Evolutionary conservation across 2,329 filamentous ascomycete species (phyloP).

Genomic region (Pleurostoma richardsiae): DNA sequence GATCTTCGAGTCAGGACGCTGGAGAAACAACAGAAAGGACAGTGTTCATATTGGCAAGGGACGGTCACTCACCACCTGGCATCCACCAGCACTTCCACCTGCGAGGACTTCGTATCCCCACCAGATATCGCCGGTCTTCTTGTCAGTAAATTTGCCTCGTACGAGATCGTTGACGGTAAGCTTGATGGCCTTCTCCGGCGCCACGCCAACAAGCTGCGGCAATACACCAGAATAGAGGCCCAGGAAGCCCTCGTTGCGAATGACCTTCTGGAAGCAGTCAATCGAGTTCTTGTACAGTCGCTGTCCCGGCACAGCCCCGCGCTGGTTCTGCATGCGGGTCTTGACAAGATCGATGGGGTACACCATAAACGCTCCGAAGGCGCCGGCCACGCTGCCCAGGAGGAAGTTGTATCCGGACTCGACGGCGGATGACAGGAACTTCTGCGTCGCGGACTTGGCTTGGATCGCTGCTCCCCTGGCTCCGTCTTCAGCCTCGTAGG

Average conservation of each 20-base stretch:
- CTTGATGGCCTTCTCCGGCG: conserved; percentile 99
- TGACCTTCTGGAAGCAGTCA: conserved; percentile 90
- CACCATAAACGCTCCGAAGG: conserved; percentile 98
- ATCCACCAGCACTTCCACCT: conserved; percentile 84
- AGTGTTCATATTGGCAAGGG: too few species aligned
- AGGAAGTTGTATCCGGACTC: conserved; percentile 87
- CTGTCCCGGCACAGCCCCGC: conserved; percentile 75
- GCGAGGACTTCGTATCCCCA: conserved; percentile 72
- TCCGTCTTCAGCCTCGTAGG: conserved; percentile 38
- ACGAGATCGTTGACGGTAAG: conserved; percentile 96
- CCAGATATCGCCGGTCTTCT: conserved; percentile 68
- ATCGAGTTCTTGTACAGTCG: conserved; percentile 94
- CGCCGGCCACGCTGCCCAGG: conserved; percentile 84
- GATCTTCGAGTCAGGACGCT: conserved; percentile 4
- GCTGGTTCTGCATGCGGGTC: conserved; percentile 97
- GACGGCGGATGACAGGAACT: conserved; percentile 58
- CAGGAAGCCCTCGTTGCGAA: conserved; percentile 83
- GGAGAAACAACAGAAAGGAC: conserved; percentile 1
- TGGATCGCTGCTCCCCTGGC: conserved; percentile 27
- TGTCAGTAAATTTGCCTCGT: conserved; percentile 68
- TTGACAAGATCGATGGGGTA: conserved; percentile 99
- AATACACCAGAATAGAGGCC: conserved; percentile 93
- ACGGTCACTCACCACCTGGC: conserved; percentile 79
- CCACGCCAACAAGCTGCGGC: conserved; percentile 92
- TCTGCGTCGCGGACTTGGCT: conserved; percentile 48